A percentile compares a stretch with the other conserved stretches of the same genome.
phyloP scores from a whole-genome alignment of 176 grass and related monocot genomes.

The Luzula sylvatica region DNA sequence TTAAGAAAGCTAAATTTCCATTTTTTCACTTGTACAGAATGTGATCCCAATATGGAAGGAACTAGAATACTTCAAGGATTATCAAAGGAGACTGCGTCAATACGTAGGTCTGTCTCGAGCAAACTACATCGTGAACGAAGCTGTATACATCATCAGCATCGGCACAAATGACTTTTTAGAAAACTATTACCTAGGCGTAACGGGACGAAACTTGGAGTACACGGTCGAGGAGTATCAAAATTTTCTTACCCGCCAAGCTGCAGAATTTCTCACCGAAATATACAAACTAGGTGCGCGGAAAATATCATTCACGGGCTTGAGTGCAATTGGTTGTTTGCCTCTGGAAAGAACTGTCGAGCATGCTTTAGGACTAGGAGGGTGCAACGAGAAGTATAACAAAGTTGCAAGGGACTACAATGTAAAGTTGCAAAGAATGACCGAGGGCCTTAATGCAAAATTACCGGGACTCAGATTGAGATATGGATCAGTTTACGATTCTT shows the following conservation, averaged over 20 bases:
- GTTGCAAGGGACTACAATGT: slow-evolving; percentile 58
- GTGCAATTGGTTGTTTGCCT: slow-evolving; percentile 70
- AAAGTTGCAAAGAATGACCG: too few relatives aligned
- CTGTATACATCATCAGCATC: slow-evolving; percentile 54
- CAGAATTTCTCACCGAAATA: slow-evolving; percentile 43
- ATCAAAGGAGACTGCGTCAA: slow-evolving; percentile 15
- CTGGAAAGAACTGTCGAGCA: slow-evolving; percentile 53
- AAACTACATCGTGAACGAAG: slow-evolving; percentile 35
- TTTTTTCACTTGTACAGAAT: too few relatives aligned
- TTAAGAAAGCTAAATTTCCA: too few relatives aligned
- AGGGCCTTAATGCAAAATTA: too few relatives aligned
- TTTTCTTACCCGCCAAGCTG: slow-evolving; percentile 44
- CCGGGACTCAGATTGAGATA: too few relatives aligned
- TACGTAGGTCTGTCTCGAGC: slow-evolving; percentile 24
- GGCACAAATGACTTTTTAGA: slow-evolving; percentile 92
- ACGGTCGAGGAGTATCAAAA: slow-evolving; percentile 42
- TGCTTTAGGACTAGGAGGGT: slow-evolving; percentile 25
- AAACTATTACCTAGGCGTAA: slow-evolving; percentile 65
- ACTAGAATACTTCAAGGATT: too few relatives aligned
- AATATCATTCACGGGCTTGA: slow-evolving; percentile 49
- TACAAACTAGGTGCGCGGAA: slow-evolving; percentile 49
- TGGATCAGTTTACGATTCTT: slow-evolving; percentile 30
- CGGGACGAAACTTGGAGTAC: slow-evolving; percentile 46
- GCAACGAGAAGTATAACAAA: slow-evolving; percentile 58
- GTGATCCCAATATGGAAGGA: too few relatives aligned